A percentile compares a stretch with the other conserved stretches of the same genome.
These are phyloP conservation scores for Dichotomopilus funicola DNA, from an alignment of 2,329 filamentous ascomycete genomes.

Conservation along the genomic window DNA sequence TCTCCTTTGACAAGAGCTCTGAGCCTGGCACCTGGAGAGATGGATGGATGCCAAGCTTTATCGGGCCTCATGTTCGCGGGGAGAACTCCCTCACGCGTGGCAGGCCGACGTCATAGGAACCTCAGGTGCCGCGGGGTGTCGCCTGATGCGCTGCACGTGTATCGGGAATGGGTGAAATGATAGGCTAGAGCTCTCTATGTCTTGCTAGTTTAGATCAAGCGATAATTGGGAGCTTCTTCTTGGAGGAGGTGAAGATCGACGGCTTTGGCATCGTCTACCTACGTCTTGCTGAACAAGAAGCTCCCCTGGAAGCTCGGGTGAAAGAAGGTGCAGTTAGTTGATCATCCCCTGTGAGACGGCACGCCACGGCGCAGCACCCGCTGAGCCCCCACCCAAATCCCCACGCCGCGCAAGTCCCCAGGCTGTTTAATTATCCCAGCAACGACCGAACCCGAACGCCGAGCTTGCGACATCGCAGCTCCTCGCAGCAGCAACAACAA, in stretches of 20 bases:
- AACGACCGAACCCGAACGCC: background rate
- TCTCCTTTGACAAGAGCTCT: no score
- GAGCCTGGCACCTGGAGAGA: no score
- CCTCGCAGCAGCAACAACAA: no score
- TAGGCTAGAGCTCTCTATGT: background rate
- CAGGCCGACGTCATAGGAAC: constrained; percentile 4
- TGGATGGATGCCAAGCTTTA: no score
- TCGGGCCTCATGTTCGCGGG: background rate
- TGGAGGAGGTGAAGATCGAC: no score
- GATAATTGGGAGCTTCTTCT: background rate
- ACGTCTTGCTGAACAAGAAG: no score
- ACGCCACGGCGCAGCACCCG: background rate
- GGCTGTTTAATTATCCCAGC: background rate
- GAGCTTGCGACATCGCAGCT: background rate
- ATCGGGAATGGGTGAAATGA: background rate
- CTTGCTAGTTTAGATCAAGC: background rate
- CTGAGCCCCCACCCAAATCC: no score
- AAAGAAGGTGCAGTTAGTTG: background rate
- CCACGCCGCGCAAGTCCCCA: no score
- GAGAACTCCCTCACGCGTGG: no score
- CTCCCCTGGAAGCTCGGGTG: no score
- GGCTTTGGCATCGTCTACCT: no score
- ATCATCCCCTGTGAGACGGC: background rate
- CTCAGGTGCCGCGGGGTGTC: background rate
- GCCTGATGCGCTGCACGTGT: constrained; percentile 3